Evolutionary conservation across 345 rosid genomes (phyloP).

Genomic region (Rubroshorea leprosula): DNA sequence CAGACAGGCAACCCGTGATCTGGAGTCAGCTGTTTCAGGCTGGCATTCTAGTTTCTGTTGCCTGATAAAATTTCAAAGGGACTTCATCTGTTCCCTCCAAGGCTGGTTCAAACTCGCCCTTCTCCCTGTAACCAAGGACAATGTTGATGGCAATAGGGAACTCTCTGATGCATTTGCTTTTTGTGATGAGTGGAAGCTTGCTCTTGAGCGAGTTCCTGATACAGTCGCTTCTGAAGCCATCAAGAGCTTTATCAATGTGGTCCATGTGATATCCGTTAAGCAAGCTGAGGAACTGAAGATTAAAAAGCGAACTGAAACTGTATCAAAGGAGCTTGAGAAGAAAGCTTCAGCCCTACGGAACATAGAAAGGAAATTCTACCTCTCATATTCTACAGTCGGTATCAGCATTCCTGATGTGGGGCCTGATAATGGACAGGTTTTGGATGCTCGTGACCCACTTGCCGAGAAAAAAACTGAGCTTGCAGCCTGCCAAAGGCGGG

Average conservation of each 20-base stretch:
- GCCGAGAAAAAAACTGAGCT: constrained; percentile 82
- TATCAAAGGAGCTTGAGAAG: constrained; percentile 86
- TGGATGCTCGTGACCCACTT: constrained; percentile 91
- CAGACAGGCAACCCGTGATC: constrained; percentile 88
- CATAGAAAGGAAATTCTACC: constrained; percentile 90
- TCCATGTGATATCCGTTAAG: constrained; percentile 68
- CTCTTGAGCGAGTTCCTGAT: constrained; percentile 90
- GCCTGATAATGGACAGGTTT: constrained; percentile 48
- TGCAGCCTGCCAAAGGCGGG: constrained; percentile 75
- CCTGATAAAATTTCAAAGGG: constrained; percentile 77
- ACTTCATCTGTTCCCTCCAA: constrained; percentile 67
- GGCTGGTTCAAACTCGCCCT: constrained; percentile 93
- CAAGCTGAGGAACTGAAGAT: constrained; percentile 81
- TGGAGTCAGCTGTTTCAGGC: constrained; percentile 72
- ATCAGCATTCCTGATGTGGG: constrained; percentile 71
- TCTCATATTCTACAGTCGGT: constrained; percentile 89
- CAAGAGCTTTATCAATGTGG: constrained; percentile 85
- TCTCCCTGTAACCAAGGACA: constrained; percentile 60
- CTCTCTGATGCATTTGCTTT: constrained; percentile 53
- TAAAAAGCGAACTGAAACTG: constrained; percentile 66
- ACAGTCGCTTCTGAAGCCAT: constrained; percentile 97
- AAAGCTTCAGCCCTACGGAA: constrained; percentile 80
- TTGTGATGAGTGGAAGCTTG: constrained; percentile 92
- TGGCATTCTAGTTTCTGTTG: constrained; percentile 92
- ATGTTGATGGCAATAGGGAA: constrained; percentile 29